phyloP scores from a whole-genome alignment of 2,329 filamentous ascomycete genomes.

The Ilyonectria robusta region DNA sequence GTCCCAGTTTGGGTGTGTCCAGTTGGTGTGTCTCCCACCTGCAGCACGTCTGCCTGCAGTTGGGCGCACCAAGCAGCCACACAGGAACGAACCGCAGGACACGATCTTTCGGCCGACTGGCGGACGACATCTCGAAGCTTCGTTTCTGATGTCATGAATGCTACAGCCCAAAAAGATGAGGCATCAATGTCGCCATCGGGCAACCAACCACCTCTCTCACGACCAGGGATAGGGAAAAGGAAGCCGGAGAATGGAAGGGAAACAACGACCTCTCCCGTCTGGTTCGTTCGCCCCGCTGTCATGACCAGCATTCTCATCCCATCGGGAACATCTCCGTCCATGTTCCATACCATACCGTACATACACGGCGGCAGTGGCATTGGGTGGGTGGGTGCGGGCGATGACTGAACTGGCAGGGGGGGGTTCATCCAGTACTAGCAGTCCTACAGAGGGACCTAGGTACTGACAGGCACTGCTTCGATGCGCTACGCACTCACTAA shows the following conservation, averaged over 20 bases:
- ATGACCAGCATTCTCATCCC: neutral
- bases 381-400: too few species aligned
- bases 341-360: neutral
- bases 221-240: neutral
- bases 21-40: too few species aligned
- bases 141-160: neutral
- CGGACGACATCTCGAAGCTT: neutral
- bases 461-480: too few species aligned
- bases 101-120: constrained; percentile 5
- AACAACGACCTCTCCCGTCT: too few species aligned
- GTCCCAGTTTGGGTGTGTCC: too few species aligned
- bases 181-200: neutral
- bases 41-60: too few species aligned
- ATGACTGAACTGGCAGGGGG: too few species aligned
- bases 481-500: too few species aligned
- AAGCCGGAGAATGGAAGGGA: too few species aligned
- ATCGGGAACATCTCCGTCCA: neutral
- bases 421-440: too few species aligned
- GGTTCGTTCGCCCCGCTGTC: neutral
- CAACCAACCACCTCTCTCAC: neutral
- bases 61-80: too few species aligned
- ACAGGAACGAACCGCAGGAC: neutral
- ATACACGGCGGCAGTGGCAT: neutral
- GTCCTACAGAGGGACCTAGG: too few species aligned
- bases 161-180: neutral